Conservation (phyloP, 306 rosid genomes). For the Trichosanthes truncata region DNA sequence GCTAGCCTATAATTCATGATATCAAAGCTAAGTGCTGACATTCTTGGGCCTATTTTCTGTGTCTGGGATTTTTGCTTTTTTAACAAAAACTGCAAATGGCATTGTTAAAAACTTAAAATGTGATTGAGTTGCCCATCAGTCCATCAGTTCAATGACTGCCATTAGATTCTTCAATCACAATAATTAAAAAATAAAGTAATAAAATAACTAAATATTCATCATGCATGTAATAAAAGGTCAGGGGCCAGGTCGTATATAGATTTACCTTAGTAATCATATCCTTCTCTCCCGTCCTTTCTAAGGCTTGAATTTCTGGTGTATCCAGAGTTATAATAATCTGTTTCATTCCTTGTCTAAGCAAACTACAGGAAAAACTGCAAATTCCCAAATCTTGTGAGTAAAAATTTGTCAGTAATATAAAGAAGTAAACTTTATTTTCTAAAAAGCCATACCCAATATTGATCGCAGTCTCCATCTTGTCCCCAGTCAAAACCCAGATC, state of each 20-base stretch:
- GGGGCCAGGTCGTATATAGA: background rate
- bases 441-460: slow-evolving; percentile 71
- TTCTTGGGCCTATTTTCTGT: background rate
- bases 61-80: background rate
- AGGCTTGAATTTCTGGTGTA: slow-evolving; percentile 51
- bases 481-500: slow-evolving; percentile 99
- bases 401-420: background rate
- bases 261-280: slow-evolving; percentile 43
- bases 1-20: background rate
- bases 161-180: background rate
- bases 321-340: slow-evolving; percentile 72
- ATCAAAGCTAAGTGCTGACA: background rate
- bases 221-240: background rate
- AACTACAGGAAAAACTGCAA: slow-evolving; percentile 90
- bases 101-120: background rate
- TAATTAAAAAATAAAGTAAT: background rate
- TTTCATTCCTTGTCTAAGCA: slow-evolving; percentile 97
- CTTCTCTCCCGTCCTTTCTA: slow-evolving; percentile 86
- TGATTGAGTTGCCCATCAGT: background rate
- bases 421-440: background rate
- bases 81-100: background rate
- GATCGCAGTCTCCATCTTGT: slow-evolving; percentile 98
- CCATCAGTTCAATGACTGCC: background rate
- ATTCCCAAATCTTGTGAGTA: slow-evolving; percentile 26
- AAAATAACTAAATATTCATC: background rate